phyloP scores from a whole-genome alignment of 106 monocot genomes.

The Phalaenopsis equestris region DNA sequence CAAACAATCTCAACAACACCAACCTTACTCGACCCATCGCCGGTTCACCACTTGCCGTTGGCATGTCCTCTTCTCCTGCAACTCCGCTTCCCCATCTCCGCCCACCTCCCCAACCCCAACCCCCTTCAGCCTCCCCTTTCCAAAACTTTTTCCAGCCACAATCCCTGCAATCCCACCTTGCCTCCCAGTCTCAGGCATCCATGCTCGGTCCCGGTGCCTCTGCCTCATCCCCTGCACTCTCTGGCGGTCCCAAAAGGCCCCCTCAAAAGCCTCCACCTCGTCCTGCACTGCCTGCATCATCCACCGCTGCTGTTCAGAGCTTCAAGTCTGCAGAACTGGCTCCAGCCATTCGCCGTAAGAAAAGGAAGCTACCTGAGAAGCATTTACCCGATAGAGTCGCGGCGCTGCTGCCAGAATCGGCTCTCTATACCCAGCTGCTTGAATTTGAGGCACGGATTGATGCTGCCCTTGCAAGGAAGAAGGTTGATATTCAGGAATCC shows the following conservation, averaged over 20 bases:
- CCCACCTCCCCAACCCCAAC: constrained; percentile 26
- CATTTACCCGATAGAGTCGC: constrained; percentile 91
- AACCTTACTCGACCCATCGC: constrained; percentile 14
- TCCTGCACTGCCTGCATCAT: constrained; percentile 15
- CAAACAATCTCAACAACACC: constrained; percentile 13
- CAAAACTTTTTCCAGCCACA: constrained; percentile 35
- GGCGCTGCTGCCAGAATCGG: constrained; percentile 84
- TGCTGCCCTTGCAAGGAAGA: constrained; percentile 76
- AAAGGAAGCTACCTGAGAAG: constrained; percentile 93
- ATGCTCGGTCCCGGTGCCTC: constrained; percentile 7
- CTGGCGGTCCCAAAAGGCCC: constrained; percentile 22
- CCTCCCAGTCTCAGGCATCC: constrained; percentile 13
- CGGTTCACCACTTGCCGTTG: constrained; percentile 13
- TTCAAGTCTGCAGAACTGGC: constrained; percentile 67
- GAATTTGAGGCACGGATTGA: constrained; percentile 91
- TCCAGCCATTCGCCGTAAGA: constrained; percentile 79
- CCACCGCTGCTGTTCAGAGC: constrained; percentile 3
- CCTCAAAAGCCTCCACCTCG: constrained; percentile 36
- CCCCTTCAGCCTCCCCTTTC: constrained; percentile 21
- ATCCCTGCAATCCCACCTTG: constrained; percentile 41
- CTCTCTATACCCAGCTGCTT: constrained; percentile 85
- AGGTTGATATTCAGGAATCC: constrained; percentile 86
- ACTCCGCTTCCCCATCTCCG: constrained; percentile 45
- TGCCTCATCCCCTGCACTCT: constrained; percentile 19
- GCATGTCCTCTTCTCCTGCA: constrained; percentile 18